Conservation (phyloP, 129 eudicot species). For the Smallanthus sonchifolius region DNA sequence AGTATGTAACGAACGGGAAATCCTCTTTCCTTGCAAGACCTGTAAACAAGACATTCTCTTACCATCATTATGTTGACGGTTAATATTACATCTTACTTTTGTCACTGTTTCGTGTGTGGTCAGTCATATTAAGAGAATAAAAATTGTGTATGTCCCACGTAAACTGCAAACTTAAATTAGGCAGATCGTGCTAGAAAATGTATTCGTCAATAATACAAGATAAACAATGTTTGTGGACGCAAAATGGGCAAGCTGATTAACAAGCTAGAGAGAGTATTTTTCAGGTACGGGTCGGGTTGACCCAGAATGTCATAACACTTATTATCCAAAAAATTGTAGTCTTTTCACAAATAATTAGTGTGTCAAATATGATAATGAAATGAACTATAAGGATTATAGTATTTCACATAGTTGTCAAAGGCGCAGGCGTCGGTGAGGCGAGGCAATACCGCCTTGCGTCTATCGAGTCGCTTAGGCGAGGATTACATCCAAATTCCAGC, state of each 20-base stretch:
- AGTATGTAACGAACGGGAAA: conserved; percentile 74
- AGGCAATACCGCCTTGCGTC: too few species aligned
- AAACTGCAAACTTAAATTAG: too few species aligned
- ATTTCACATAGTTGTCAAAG: background rate
- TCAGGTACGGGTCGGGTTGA: background rate
- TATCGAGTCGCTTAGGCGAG: too few species aligned
- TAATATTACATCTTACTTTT: background rate
- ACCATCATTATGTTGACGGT: background rate
- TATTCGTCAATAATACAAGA: too few species aligned
- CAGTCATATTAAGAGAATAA: too few species aligned
- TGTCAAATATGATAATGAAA: background rate
- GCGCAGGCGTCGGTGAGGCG: too few species aligned
- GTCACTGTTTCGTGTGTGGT: background rate
- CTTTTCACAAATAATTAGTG: background rate
- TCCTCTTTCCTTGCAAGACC: conserved; percentile 97
- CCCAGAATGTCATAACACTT: background rate
- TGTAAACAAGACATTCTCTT: conserved; percentile 18
- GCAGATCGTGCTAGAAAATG: too few species aligned
- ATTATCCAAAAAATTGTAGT: background rate
- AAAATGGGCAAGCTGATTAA: too few species aligned
- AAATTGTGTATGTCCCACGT: background rate
- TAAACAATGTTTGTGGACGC: too few species aligned
- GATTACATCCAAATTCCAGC: too few species aligned
- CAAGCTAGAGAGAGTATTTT: too few species aligned
- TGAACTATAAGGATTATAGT: background rate